Conservation (phyloP, 139 green algal species). For the Marvania coccoides region DNA sequence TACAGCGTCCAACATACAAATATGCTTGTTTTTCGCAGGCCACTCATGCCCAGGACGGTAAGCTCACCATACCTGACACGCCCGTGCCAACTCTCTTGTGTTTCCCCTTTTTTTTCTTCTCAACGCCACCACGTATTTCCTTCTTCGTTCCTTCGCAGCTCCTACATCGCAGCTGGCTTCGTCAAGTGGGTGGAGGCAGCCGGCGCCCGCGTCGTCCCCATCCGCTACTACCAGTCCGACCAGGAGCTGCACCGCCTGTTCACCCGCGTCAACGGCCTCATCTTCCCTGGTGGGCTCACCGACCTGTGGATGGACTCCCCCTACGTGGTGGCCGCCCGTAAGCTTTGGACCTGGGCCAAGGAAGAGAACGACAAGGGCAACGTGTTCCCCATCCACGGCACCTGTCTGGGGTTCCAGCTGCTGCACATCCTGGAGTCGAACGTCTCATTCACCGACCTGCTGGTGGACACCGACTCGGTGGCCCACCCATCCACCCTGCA, state of each 20-base stretch:
- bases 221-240: constrained; percentile 56
- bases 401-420: constrained; percentile 79
- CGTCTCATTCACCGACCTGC: constrained; percentile 59
- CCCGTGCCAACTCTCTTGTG: not conserved
- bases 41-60: not conserved
- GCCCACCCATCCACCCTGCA: constrained; percentile 52
- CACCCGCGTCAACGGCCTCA: constrained; percentile 66
- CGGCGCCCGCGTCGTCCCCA: constrained; percentile 53
- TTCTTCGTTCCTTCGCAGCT: constrained; percentile 27
- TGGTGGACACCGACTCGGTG: constrained; percentile 68
- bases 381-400: constrained; percentile 60
- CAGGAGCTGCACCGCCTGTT: constrained; percentile 66
- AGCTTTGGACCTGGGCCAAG: constrained; percentile 74
- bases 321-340: constrained; percentile 70
- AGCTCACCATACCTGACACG: not conserved
- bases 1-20: too few relatives aligned
- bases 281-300: constrained; percentile 73
- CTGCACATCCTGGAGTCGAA: constrained; percentile 76
- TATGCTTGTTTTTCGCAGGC: too few relatives aligned
- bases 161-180: constrained; percentile 60
- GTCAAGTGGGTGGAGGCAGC: constrained; percentile 67
- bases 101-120: not conserved
- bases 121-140: constrained; percentile 32
- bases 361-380: constrained; percentile 59
- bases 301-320: constrained; percentile 73